phyloP scores from a whole-genome alignment of 2,329 filamentous ascomycete species.

The Botryosphaeria agaves region DNA sequence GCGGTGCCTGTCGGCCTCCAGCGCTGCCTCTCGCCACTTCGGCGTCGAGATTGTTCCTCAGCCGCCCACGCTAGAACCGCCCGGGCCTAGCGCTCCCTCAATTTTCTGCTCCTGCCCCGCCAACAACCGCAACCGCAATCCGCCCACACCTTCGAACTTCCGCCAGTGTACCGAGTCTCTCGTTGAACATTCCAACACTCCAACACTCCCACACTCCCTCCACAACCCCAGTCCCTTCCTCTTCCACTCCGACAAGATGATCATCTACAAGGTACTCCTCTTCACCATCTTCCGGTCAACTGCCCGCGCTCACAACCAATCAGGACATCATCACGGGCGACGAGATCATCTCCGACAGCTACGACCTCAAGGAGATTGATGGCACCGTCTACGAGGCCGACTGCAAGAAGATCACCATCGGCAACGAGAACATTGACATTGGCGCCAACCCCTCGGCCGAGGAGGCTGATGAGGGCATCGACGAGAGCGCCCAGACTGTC shows the following conservation, averaged over 20 bases:
- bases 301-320: slow-evolving; percentile 4
- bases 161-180: no score
- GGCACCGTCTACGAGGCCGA: slow-evolving; percentile 77
- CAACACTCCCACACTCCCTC: no score
- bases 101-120: no score
- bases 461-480: slow-evolving; percentile 50
- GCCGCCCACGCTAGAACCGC: no score
- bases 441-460: slow-evolving; percentile 97
- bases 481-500: slow-evolving; percentile 55
- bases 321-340: slow-evolving; percentile 82
- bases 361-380: slow-evolving; percentile 64
- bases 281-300: slow-evolving; percentile 7
- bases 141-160: no score
- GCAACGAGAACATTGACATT: slow-evolving; percentile 58
- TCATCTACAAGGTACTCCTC: slow-evolving; percentile 37
- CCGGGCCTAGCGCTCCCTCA: no score
- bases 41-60: no score
- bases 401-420: slow-evolving; percentile 76
- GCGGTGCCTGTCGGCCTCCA: no score
- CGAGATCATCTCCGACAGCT: slow-evolving; percentile 96
- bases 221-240: no score
- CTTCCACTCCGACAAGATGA: slow-evolving; percentile 36
- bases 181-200: no score
- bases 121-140: no score
- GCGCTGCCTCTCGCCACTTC: no score